Evolutionary conservation across 2,329 filamentous ascomycete genomes (phyloP).

Genomic region (Aciculosporium take): DNA sequence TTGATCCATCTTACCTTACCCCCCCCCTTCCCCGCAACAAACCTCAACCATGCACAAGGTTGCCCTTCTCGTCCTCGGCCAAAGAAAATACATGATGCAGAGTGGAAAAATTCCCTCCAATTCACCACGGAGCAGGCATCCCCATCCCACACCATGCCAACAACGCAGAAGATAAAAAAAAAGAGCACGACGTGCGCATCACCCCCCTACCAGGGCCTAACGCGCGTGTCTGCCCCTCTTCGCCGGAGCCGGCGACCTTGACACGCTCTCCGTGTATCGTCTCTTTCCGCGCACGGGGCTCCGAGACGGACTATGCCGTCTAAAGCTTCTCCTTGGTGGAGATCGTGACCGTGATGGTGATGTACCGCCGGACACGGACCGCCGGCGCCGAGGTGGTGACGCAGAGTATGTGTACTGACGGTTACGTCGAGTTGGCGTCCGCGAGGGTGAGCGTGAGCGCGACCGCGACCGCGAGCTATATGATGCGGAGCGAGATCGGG

Average conservation of each 20-base stretch:
- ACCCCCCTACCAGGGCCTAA: conserved; percentile 5
- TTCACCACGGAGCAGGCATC: too few relatives aligned
- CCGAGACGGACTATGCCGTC: conserved; percentile 1
- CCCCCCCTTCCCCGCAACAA: too few relatives aligned
- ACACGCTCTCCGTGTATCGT: conserved; percentile 17
- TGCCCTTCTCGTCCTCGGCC: too few relatives aligned
- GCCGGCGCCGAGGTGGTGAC: conserved; percentile 4
- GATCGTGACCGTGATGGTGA: conserved; percentile 4
- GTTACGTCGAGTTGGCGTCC: neutral
- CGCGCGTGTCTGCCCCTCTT: conserved; percentile 17
- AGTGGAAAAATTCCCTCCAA: too few relatives aligned
- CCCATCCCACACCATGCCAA: too few relatives aligned
- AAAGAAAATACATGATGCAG: too few relatives aligned
- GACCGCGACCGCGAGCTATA: conserved; percentile 2
- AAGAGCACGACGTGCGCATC: neutral
- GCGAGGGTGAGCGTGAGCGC: neutral
- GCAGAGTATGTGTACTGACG: conserved; percentile 4
- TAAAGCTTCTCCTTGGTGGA: conserved; percentile 1
- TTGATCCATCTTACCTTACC: too few relatives aligned
- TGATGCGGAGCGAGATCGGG: conserved; percentile 3
- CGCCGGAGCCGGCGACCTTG: conserved; percentile 17
- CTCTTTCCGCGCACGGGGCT: conserved; percentile 1
- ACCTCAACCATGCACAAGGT: too few relatives aligned
- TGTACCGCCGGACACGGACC: conserved; percentile 1
- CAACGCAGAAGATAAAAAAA: too few relatives aligned